Percentiles rank a stretch among this genome's conserved stretches.
Conservation (phyloP, 495 filamentous ascomycete species). For the Penicillium simplicissimum region DNA sequence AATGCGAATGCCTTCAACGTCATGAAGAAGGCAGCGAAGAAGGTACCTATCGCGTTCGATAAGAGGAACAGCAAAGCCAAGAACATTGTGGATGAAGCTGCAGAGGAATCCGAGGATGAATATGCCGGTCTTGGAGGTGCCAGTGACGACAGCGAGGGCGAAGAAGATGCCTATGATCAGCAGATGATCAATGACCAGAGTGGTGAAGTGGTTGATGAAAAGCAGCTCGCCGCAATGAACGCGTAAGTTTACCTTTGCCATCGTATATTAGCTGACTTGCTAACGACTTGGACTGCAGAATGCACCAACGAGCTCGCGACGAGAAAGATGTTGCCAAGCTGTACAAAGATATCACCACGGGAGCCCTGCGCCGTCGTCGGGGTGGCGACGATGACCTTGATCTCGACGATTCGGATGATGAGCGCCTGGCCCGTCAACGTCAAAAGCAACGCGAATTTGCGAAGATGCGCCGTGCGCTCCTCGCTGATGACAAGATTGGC, state of each 20-base stretch:
- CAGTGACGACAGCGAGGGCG: conserved; percentile 80
- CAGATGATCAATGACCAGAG: conserved; percentile 90
- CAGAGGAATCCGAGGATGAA: conserved; percentile 97
- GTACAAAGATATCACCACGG: conserved; percentile 87
- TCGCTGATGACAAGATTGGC: conserved; percentile 87
- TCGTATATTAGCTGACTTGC: conserved; percentile 1
- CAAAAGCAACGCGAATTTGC: conserved; percentile 86
- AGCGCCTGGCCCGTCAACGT: conserved; percentile 70
- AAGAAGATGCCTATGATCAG: conserved; percentile 67
- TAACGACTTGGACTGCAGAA: conserved; percentile 28
- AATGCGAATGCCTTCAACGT: conserved; percentile 65
- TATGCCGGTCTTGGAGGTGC: conserved; percentile 92
- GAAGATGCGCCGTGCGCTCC: conserved; percentile 84
- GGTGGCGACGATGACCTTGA: conserved; percentile 73
- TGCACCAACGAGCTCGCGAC: conserved; percentile 44
- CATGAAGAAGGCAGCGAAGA: conserved; percentile 71
- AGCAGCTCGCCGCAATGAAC: conserved; percentile 79
- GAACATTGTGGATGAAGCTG: conserved; percentile 87
- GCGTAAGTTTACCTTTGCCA: conserved; percentile 61
- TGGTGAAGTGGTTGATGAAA: conserved; percentile 71
- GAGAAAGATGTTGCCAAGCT: conserved; percentile 88
- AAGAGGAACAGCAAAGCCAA: conserved; percentile 87
- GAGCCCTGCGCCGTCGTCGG: conserved; percentile 78
- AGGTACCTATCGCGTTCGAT: conserved; percentile 60
- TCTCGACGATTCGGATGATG: conserved; percentile 85